Conservation (phyloP, 192 early-diverging fungal genomes). For the Bifiguratus adelaidae region DNA sequence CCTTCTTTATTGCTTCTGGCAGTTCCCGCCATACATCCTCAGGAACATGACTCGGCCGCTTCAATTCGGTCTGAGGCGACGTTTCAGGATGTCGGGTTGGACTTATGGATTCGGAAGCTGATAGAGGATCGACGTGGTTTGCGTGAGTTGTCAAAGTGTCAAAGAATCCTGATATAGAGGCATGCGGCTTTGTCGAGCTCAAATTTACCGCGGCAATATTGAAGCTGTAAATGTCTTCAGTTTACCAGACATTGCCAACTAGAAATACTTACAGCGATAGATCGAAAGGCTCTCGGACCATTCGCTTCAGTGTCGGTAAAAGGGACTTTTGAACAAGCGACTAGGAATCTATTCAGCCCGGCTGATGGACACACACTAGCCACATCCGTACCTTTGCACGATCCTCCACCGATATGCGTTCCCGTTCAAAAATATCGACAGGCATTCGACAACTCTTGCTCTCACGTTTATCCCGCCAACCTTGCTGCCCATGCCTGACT, state of each 20-base stretch:
- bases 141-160: not conserved
- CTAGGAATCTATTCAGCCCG: not conserved
- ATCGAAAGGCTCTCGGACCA: conserved; percentile 6
- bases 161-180: conserved; percentile 2
- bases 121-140: no score
- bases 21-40: conserved; percentile 3
- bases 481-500: not conserved
- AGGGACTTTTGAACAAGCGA: conserved; percentile 1
- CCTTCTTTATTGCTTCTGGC: conserved; percentile 2
- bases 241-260: not conserved
- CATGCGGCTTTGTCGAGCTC: not conserved
- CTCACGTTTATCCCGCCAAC: conserved; percentile 4
- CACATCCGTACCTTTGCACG: not conserved
- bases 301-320: not conserved
- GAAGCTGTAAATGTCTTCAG: not conserved
- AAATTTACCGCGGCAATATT: conserved; percentile 7
- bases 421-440: conserved; percentile 13
- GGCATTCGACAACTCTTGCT: conserved; percentile 11
- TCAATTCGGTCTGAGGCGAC: not conserved
- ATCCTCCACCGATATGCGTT: not conserved
- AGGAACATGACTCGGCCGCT: not conserved
- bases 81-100: not conserved
- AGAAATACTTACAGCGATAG: conserved; percentile 5
- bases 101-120: not conserved
- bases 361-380: not conserved